These are phyloP conservation scores for Besnoitia besnoiti DNA, from an alignment of 169 alveolate species.

Conservation along the genomic window DNA sequence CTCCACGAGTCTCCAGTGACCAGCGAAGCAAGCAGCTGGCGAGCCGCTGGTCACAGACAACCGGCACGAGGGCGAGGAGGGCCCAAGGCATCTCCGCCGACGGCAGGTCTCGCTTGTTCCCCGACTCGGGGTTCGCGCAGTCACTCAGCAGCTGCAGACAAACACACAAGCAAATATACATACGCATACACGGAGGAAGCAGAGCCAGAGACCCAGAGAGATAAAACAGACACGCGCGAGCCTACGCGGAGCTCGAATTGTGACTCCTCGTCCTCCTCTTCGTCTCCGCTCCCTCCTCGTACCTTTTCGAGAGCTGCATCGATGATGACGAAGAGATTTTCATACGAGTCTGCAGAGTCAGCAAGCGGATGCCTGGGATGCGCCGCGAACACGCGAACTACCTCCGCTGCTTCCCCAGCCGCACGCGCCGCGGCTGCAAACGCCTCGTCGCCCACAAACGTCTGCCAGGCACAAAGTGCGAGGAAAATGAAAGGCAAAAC, in stretches of 20 bases:
- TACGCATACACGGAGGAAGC: background rate
- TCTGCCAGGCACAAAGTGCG: background rate
- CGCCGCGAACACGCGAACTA: background rate
- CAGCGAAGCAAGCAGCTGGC: conserved; percentile 54
- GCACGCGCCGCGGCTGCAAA: background rate
- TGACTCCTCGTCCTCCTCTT: background rate
- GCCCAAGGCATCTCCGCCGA: background rate
- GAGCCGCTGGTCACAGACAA: conserved; percentile 47
- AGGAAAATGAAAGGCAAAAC: background rate
- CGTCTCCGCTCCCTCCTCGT: background rate
- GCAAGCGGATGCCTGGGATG: background rate
- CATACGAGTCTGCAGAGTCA: background rate
- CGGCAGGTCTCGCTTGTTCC: background rate
- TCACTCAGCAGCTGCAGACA: background rate
- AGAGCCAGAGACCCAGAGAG: background rate
- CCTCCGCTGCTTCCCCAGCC: background rate
- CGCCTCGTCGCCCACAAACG: background rate
- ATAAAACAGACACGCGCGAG: background rate
- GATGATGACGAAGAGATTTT: background rate
- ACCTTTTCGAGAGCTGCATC: background rate
- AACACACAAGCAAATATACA: background rate
- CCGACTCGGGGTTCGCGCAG: background rate
- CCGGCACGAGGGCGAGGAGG: background rate
- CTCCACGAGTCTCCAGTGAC: conserved; percentile 41
- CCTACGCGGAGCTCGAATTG: too few species aligned